Evolutionary conservation across 2,329 filamentous ascomycete species (phyloP).

Genomic region (Aspergillus intermedius): DNA sequence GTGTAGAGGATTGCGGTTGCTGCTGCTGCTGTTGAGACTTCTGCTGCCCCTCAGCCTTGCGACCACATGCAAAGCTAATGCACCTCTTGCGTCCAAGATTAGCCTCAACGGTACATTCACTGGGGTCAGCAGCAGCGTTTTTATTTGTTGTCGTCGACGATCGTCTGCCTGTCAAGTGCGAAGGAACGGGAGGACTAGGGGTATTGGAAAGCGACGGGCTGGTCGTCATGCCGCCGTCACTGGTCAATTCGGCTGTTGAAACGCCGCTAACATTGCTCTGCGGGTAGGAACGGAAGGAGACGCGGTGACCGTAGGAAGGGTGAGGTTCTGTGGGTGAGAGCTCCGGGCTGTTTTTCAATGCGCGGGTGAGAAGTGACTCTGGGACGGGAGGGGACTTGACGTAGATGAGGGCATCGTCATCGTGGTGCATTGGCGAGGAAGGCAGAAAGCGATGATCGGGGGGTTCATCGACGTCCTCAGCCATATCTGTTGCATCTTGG

Average conservation of each 20-base stretch:
- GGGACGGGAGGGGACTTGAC: constrained; percentile 44
- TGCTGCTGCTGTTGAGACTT: constrained; percentile 17
- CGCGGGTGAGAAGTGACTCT: constrained; percentile 80
- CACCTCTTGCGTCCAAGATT: constrained; percentile 70
- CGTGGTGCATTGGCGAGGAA: constrained; percentile 19
- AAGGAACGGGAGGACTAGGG: constrained; percentile 73
- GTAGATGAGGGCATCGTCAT: constrained; percentile 32
- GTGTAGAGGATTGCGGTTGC: constrained; percentile 15
- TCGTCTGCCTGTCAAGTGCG: constrained; percentile 27
- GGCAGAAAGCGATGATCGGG: constrained; percentile 53
- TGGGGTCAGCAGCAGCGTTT: constrained; percentile 28
- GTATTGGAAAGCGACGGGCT: constrained; percentile 83
- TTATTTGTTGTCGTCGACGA: constrained; percentile 13
- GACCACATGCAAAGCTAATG: constrained; percentile 84
- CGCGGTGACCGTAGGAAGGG: constrained; percentile 37
- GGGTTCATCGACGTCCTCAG: constrained; percentile 79
- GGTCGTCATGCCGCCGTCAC: constrained; percentile 74
- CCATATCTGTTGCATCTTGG: constrained; percentile 55
- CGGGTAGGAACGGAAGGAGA: constrained; percentile 52
- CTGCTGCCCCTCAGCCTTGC: constrained; percentile 47
- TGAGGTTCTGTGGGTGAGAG: constrained; percentile 27
- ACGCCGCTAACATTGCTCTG: constrained; percentile 73
- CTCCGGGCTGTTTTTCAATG: constrained; percentile 64
- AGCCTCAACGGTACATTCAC: constrained; percentile 56
- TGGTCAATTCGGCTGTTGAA: constrained; percentile 88